These are phyloP conservation scores for Colletotrichum brevisporum DNA, from an alignment of 2,329 filamentous ascomycete species.

Conservation along the genomic window DNA sequence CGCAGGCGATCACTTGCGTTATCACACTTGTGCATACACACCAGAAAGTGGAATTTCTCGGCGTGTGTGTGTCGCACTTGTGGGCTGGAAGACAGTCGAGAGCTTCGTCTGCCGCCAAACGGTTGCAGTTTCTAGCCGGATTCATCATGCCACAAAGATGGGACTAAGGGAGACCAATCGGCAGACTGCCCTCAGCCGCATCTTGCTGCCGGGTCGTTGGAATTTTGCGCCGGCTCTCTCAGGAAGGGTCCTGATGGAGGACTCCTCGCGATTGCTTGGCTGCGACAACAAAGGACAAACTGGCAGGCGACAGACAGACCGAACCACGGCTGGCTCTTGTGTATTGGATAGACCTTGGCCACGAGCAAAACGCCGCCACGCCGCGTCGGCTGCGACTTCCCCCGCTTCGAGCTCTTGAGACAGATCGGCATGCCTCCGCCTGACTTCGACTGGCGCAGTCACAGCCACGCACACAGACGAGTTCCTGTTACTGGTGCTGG, in stretches of 20 bases:
- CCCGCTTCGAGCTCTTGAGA: background rate
- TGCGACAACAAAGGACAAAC: too few relatives aligned
- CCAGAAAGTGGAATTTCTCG: background rate
- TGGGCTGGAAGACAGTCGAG: background rate
- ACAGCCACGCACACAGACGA: background rate
- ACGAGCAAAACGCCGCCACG: background rate
- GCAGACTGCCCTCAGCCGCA: background rate
- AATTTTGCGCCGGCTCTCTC: too few relatives aligned
- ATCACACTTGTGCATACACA: background rate
- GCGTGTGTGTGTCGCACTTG: background rate
- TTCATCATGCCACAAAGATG: background rate
- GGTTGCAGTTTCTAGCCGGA: background rate
- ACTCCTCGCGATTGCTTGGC: too few relatives aligned
- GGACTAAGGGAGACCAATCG: background rate
- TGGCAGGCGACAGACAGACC: background rate
- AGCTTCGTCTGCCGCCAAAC: background rate
- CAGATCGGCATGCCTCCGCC: background rate
- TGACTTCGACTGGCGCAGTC: background rate
- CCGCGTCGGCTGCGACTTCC: background rate
- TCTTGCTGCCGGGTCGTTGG: too few relatives aligned
- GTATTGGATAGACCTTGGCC: too few relatives aligned
- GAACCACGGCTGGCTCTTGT: background rate
- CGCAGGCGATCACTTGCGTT: conserved; percentile 31
- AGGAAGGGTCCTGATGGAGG: too few relatives aligned
- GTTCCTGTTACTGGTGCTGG: background rate